phyloP scores from a whole-genome alignment of 2,329 filamentous ascomycete genomes.

The Xylariaceae sp. region DNA sequence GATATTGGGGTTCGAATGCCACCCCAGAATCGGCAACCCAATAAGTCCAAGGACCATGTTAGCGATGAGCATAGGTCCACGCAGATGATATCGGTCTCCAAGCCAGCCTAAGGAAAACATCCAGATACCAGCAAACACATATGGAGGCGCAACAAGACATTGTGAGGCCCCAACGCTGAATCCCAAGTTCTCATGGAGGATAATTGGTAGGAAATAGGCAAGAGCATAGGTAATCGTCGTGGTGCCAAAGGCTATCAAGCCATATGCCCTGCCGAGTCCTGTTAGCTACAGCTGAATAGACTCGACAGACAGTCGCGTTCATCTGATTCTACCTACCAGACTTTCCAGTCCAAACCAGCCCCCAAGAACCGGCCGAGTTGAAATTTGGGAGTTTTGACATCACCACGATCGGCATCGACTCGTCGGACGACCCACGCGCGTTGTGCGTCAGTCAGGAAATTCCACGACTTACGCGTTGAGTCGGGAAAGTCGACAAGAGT shows the following conservation, averaged over 20 bases:
- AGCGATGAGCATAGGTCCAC: slow-evolving; percentile 61
- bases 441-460: slow-evolving; percentile 38
- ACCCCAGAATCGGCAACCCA: slow-evolving; percentile 70
- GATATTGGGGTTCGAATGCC: slow-evolving; percentile 48
- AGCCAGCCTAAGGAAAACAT: slow-evolving; percentile 58
- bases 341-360: slow-evolving; percentile 36
- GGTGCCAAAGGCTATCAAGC: slow-evolving; percentile 57
- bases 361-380: slow-evolving; percentile 31
- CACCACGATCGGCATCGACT: slow-evolving; percentile 42
- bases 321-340: slow-evolving; percentile 31
- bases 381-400: slow-evolving; percentile 44
- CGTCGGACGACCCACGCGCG: slow-evolving; percentile 31
- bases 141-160: slow-evolving; percentile 68
- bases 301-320: too few relatives aligned
- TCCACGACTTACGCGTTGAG: slow-evolving; percentile 31
- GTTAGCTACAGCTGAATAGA: too few relatives aligned
- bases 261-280: slow-evolving; percentile 54
- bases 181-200: slow-evolving; percentile 59
- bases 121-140: slow-evolving; percentile 58
- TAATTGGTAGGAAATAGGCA: slow-evolving; percentile 75
- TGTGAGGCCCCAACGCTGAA: slow-evolving; percentile 62
- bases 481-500: slow-evolving; percentile 49
- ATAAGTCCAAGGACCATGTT: slow-evolving; percentile 65
- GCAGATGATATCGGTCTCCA: slow-evolving; percentile 62
- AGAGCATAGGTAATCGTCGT: slow-evolving; percentile 73